phyloP scores from a whole-genome alignment of 2,329 filamentous ascomycete species.

The Leptographium procerum region DNA sequence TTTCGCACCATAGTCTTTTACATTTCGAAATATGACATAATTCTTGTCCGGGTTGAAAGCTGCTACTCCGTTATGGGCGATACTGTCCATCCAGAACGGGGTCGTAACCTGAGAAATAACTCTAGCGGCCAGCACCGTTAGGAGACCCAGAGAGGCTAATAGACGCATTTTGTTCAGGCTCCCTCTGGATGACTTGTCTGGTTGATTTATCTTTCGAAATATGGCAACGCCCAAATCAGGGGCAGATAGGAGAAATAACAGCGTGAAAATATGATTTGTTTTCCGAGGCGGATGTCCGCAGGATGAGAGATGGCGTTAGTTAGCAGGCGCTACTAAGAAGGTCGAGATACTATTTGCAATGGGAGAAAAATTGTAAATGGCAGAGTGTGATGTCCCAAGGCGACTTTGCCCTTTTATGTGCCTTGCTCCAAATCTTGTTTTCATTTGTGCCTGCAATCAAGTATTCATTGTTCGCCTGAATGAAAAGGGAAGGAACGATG shows the following conservation, averaged over 20 bases:
- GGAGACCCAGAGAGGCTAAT: not conserved
- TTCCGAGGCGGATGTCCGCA: not conserved
- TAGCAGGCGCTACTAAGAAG: not conserved
- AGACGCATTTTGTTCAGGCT: slow-evolving; percentile 3
- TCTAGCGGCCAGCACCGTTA: not conserved
- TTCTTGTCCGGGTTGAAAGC: slow-evolving; percentile 30
- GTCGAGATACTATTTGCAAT: not conserved
- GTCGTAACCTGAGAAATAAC: slow-evolving; percentile 11
- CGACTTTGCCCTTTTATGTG: not conserved
- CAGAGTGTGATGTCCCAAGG: not conserved
- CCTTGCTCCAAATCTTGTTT: not conserved
- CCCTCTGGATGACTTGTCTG: not conserved
- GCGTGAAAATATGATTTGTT: not conserved
- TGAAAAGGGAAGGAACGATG: not conserved
- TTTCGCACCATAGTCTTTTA: slow-evolving; percentile 41
- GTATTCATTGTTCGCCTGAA: not conserved
- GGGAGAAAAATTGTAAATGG: not conserved
- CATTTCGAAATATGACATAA: slow-evolving; percentile 14
- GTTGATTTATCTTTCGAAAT: not conserved
- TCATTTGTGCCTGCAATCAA: not conserved
- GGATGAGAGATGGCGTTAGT: not conserved
- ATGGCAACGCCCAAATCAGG: not conserved
- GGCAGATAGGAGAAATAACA: not conserved
- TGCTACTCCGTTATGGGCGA: slow-evolving; percentile 34
- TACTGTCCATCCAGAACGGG: slow-evolving; percentile 30